A percentile compares a stretch with the other conserved stretches of the same genome.
phyloP scores from a whole-genome alignment of 805 yeast genomes.

The Candida parachauliodes region DNA sequence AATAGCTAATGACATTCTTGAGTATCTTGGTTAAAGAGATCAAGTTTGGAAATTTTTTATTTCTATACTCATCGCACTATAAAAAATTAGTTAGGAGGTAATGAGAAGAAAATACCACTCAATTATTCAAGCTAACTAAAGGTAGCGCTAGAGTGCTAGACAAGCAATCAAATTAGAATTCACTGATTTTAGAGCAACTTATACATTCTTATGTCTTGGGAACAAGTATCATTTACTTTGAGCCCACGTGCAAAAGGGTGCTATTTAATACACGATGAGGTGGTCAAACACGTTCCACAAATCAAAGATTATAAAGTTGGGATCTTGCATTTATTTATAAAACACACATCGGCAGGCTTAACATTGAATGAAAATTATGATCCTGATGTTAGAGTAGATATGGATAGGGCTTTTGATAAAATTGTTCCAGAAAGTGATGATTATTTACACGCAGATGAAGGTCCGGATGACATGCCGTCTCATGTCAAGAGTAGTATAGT shows the following conservation, averaged over 20 bases:
- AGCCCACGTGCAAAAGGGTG: conserved; percentile 62
- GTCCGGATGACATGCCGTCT: conserved; percentile 82
- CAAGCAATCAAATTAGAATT: no score
- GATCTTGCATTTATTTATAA: conserved; percentile 59
- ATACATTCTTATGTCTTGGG: conserved; percentile 46
- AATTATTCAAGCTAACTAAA: no score
- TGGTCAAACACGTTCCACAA: conserved; percentile 53
- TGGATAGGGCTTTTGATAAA: conserved; percentile 59
- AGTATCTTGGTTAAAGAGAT: not conserved
- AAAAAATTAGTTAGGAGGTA: not conserved
- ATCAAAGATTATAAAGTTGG: conserved; percentile 60
- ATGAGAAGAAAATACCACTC: not conserved
- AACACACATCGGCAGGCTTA: conserved; percentile 77
- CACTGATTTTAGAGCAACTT: no score
- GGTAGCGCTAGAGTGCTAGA: no score
- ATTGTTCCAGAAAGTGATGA: conserved; percentile 63
- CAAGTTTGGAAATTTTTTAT: not conserved
- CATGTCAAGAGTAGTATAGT: conserved; percentile 61
- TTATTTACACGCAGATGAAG: conserved; percentile 70
- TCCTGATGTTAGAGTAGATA: conserved; percentile 68
- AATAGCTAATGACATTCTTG: conserved; percentile 66
- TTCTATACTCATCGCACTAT: conserved; percentile 8
- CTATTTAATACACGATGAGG: conserved; percentile 69
- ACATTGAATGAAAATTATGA: conserved; percentile 80
- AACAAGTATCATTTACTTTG: conserved; percentile 53